A percentile compares a stretch with the other conserved stretches of the same genome.
Conservation (phyloP, 768 basidiomycete genomes). For the Nevesoporus exiguus region DNA sequence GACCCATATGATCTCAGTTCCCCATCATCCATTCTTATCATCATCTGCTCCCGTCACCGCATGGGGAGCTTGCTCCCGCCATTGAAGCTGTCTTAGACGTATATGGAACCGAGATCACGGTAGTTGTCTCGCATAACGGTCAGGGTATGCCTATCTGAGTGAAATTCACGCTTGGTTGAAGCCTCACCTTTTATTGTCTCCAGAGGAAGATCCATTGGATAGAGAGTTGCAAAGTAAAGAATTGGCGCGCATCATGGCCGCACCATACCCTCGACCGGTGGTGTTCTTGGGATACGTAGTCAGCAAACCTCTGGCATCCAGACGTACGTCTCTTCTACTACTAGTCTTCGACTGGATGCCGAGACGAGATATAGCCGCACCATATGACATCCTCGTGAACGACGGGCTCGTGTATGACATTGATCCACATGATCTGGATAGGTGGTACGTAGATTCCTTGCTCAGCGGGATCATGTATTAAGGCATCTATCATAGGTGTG, state of each 20-base stretch:
- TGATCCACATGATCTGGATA: constrained; percentile 64
- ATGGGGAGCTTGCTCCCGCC: constrained; percentile 84
- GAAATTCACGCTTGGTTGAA: background rate
- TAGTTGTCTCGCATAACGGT: constrained; percentile 89
- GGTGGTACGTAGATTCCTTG: constrained; percentile 48
- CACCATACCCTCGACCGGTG: constrained; percentile 65
- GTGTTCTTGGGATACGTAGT: constrained; percentile 84
- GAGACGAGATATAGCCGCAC: constrained; percentile 48
- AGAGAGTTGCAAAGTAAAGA: constrained; percentile 81
- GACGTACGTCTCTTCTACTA: constrained; percentile 47
- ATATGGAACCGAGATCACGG: constrained; percentile 72
- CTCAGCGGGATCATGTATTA: background rate
- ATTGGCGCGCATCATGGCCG: constrained; percentile 75
- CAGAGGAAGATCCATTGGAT: constrained; percentile 88
- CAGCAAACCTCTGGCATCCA: constrained; percentile 56
- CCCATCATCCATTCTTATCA: constrained; percentile 86
- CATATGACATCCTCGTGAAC: constrained; percentile 71
- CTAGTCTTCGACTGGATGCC: constrained; percentile 4
- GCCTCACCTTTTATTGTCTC: background rate
- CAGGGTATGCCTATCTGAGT: constrained; percentile 57
- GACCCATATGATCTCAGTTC: constrained; percentile 46
- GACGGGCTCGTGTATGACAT: constrained; percentile 82
- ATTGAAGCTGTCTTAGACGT: constrained; percentile 84
- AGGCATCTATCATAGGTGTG: constrained; percentile 54
- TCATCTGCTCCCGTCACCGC: constrained; percentile 82